Conservation (phyloP, 2,329 filamentous ascomycete genomes). For the Elsinoe ampelina region DNA sequence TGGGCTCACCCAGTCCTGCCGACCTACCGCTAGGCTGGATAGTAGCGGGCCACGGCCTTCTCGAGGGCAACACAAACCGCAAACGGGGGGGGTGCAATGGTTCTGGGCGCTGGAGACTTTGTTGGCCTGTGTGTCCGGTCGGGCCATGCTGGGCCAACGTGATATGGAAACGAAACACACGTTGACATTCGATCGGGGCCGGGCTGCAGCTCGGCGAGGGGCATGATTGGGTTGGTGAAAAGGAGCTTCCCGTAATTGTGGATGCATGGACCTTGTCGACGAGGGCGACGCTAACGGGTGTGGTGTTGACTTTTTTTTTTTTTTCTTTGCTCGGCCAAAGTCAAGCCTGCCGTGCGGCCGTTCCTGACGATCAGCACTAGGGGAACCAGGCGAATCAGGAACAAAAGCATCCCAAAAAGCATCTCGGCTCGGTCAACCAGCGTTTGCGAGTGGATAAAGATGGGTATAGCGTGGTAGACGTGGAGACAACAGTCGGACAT, state of each 20-base stretch:
- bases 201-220: background rate
- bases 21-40: conserved; percentile 5
- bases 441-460: background rate
- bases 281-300: conserved; percentile 9
- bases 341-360: conserved; percentile 5
- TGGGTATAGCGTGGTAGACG: background rate
- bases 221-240: conserved; percentile 6
- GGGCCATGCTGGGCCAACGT: conserved; percentile 12
- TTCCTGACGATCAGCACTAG: conserved; percentile 12
- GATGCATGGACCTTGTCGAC: conserved; percentile 11
- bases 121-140: background rate
- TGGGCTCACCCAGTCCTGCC: background rate
- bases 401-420: background rate
- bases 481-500: conserved; percentile 1
- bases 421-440: background rate
- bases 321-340: background rate
- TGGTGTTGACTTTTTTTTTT: conserved; percentile 11
- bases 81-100: conserved; percentile 2
- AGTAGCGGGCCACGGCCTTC: background rate
- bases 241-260: conserved; percentile 12
- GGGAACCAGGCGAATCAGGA: conserved; percentile 9
- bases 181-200: conserved; percentile 2
- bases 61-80: background rate
- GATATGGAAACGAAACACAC: conserved; percentile 12
- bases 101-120: conserved; percentile 4